A percentile compares a stretch with the other conserved stretches of the same genome.
Conservation (phyloP, 2,329 filamentous ascomycete species). For the Clarireedia homoeocarpa region DNA sequence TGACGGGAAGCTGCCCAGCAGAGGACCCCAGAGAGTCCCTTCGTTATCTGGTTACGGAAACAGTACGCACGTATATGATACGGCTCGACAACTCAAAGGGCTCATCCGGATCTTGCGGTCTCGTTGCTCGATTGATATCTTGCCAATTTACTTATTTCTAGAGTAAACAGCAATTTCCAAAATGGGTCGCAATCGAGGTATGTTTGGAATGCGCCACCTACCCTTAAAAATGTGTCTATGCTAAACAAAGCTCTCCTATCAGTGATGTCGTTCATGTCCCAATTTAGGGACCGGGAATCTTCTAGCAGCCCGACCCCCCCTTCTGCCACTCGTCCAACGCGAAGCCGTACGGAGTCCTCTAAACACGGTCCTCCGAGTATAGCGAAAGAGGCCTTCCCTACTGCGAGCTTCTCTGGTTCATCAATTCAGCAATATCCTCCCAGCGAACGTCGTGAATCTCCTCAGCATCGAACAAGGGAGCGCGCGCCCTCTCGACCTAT, state of each 20-base stretch:
- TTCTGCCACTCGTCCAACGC: constrained; percentile 19
- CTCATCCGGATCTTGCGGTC: constrained; percentile 20
- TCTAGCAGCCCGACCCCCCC: constrained; percentile 26
- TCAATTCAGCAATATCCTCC: not conserved
- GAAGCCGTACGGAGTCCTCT: constrained; percentile 15
- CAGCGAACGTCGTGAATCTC: constrained; percentile 10
- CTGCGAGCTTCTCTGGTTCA: not conserved
- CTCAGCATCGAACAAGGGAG: constrained; percentile 31
- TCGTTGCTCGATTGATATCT: constrained; percentile 1
- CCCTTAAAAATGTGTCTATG: not conserved
- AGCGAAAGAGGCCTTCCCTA: constrained; percentile 1
- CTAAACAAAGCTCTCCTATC: constrained; percentile 15
- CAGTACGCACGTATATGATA: constrained; percentile 12
- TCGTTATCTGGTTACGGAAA: not conserved
- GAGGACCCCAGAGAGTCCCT: not conserved
- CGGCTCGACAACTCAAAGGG: constrained; percentile 4
- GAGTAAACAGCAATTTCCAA: constrained; percentile 13
- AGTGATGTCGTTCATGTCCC: constrained; percentile 88
- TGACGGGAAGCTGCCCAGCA: not conserved
- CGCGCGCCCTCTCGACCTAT: constrained; percentile 55
- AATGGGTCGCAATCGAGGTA: constrained; percentile 31
- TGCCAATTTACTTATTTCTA: not conserved
- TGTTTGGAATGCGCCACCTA: constrained; percentile 12
- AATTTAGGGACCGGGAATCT: constrained; percentile 44
- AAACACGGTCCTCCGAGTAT: constrained; percentile 13